Evolutionary conservation across 2,329 filamentous ascomycete species (phyloP).

Genomic region (Macrophomina pseudophaseolina): DNA sequence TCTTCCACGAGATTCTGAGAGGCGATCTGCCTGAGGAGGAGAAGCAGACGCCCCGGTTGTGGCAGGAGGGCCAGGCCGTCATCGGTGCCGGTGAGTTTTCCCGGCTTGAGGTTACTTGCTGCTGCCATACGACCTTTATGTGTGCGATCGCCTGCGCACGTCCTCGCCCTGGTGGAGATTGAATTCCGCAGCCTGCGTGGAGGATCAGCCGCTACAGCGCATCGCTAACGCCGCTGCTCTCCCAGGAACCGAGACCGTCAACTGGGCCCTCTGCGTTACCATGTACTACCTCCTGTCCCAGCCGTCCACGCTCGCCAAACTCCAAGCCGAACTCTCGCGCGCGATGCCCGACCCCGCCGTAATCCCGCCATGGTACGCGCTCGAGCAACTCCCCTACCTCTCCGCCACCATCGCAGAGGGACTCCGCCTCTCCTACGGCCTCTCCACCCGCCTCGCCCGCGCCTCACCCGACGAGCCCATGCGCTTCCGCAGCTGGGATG

Average conservation of each 20-base stretch:
- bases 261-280: slow-evolving; percentile 40
- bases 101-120: too few relatives aligned
- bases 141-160: too few relatives aligned
- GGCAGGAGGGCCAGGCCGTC: slow-evolving; percentile 27
- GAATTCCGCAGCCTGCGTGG: too few relatives aligned
- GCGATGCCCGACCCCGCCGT: slow-evolving; percentile 5
- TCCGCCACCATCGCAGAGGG: slow-evolving; percentile 31
- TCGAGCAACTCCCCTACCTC: slow-evolving; percentile 30
- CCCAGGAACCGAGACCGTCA: slow-evolving; percentile 48
- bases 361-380: not conserved
- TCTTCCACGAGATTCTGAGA: slow-evolving; percentile 29
- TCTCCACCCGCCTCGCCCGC: slow-evolving; percentile 31
- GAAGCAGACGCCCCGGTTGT: slow-evolving; percentile 27
- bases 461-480: slow-evolving; percentile 27
- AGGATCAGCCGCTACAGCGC: too few relatives aligned
- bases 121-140: too few relatives aligned
- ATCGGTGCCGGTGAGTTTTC: slow-evolving; percentile 27
- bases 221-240: slow-evolving; percentile 30
- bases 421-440: slow-evolving; percentile 29
- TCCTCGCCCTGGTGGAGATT: too few relatives aligned
- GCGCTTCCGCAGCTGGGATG: slow-evolving; percentile 23
- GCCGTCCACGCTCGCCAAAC: slow-evolving; percentile 34
- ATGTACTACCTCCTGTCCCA: slow-evolving; percentile 45
- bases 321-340: slow-evolving; percentile 43
- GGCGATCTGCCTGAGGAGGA: slow-evolving; percentile 26